These are phyloP conservation scores for Saccharomycopsis schoenii DNA, from an alignment of 805 yeast species.

Conservation along the genomic window DNA sequence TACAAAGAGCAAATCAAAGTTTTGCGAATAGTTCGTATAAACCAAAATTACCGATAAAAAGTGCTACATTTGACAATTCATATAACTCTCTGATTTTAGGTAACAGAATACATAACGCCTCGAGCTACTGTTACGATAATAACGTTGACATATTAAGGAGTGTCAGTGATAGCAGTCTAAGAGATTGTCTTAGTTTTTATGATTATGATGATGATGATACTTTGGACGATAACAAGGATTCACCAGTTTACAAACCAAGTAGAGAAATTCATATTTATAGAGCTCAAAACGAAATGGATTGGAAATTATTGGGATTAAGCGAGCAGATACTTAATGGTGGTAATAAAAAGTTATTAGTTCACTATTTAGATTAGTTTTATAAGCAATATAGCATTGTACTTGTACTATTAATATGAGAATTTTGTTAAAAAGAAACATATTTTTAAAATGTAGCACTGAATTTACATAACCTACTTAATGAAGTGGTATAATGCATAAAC, in stretches of 20 bases:
- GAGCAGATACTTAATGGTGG: slow-evolving; percentile 14
- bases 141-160: slow-evolving; percentile 11
- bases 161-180: not conserved
- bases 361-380: slow-evolving; percentile 15
- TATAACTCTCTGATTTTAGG: not conserved
- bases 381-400: not conserved
- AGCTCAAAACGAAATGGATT: slow-evolving; percentile 18
- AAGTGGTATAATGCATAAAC: no score
- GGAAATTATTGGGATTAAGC: slow-evolving; percentile 18
- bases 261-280: slow-evolving; percentile 16
- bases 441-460: no score
- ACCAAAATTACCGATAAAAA: slow-evolving; percentile 1
- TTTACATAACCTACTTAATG: no score
- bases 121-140: slow-evolving; percentile 10
- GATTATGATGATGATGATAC: not conserved
- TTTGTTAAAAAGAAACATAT: no score
- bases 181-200: not conserved
- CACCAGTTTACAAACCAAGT: not conserved
- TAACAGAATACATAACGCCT: not conserved
- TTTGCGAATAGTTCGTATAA: not conserved
- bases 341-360: slow-evolving; percentile 13
- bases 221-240: not conserved
- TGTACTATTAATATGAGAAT: no score
- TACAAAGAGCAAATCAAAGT: not conserved
- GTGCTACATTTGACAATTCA: not conserved